Conservation (phyloP, 192 early-diverging fungal genomes). For the Mortierella claussenii region DNA sequence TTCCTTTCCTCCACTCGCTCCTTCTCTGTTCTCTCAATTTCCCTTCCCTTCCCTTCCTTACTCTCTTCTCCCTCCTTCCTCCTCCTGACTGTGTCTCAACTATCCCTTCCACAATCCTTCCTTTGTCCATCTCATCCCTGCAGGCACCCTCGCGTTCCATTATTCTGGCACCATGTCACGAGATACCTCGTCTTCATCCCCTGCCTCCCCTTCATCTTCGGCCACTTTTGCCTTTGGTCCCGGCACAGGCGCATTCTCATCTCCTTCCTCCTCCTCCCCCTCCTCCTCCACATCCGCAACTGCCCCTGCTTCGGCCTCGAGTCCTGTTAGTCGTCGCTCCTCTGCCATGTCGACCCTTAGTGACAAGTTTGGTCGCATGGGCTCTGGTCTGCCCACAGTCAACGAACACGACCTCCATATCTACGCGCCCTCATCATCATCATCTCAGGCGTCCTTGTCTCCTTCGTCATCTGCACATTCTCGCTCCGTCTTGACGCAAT, state of each 20-base stretch:
- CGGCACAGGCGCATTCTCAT: slow-evolving; percentile 11
- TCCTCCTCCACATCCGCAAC: slow-evolving; percentile 10
- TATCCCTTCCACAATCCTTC: neutral
- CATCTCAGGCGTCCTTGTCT: slow-evolving; percentile 4
- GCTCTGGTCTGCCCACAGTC: slow-evolving; percentile 37
- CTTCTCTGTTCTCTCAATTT: neutral
- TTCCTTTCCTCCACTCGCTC: neutral
- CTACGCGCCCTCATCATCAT: neutral
- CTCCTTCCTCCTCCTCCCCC: slow-evolving; percentile 12
- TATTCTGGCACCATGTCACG: slow-evolving; percentile 4
- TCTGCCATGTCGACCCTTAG: slow-evolving; percentile 18
- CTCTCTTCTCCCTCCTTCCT: neutral
- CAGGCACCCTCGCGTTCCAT: neutral
- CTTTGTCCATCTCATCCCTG: neutral
- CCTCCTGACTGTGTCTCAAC: neutral
- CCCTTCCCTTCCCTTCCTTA: neutral
- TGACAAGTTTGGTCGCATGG: slow-evolving; percentile 41
- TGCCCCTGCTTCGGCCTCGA: neutral
- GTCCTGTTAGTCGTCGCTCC: slow-evolving; percentile 33
- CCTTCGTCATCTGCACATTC: slow-evolving; percentile 3
- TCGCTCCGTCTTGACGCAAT: neutral
- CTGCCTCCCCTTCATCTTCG: slow-evolving; percentile 11
- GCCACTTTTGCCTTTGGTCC: slow-evolving; percentile 13
- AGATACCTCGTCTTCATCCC: slow-evolving; percentile 3
- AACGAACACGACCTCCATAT: slow-evolving; percentile 23